Conservation (phyloP, 2,329 filamentous ascomycete genomes). For the Uncinocarpus reesii region DNA sequence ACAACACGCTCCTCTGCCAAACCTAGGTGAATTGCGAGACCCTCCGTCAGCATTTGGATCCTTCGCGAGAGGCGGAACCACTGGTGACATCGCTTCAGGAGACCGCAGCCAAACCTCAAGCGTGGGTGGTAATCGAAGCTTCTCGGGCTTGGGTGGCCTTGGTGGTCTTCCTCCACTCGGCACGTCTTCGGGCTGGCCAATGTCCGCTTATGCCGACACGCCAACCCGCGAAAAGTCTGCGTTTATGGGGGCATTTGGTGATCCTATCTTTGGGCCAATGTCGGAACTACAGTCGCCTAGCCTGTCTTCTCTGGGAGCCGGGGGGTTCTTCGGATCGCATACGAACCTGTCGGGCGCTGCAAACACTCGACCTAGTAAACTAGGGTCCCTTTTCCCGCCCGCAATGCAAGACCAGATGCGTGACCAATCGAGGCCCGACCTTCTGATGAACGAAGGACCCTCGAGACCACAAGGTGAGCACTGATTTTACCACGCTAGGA, state of each 20-base stretch:
- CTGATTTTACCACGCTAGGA: neutral
- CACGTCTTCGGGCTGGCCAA: constrained; percentile 39
- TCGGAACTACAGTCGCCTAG: constrained; percentile 57
- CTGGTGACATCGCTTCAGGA: constrained; percentile 52
- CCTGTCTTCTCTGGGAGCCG: constrained; percentile 31
- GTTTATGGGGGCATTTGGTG: constrained; percentile 44
- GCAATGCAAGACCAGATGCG: constrained; percentile 91
- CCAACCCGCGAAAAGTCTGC: constrained; percentile 51
- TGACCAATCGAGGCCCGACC: constrained; percentile 50
- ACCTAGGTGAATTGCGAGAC: constrained; percentile 45
- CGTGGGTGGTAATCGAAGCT: constrained; percentile 58
- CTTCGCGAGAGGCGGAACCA: constrained; percentile 45
- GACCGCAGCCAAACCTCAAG: constrained; percentile 92
- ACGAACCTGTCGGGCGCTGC: constrained; percentile 49
- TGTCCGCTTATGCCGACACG: constrained; percentile 63
- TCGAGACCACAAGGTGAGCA: constrained; percentile 47
- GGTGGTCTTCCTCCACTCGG: constrained; percentile 47
- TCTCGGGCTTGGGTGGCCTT: constrained; percentile 47
- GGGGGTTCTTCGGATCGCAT: constrained; percentile 55
- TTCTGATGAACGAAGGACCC: constrained; percentile 47
- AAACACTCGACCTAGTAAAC: constrained; percentile 65
- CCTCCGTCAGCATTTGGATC: constrained; percentile 45
- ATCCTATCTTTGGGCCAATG: constrained; percentile 61
- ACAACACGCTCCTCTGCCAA: constrained; percentile 42
- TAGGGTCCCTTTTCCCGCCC: constrained; percentile 76